Base-by-base conservation (phyloP, 139 green algal species). In the Micromonas commoda region DNA sequence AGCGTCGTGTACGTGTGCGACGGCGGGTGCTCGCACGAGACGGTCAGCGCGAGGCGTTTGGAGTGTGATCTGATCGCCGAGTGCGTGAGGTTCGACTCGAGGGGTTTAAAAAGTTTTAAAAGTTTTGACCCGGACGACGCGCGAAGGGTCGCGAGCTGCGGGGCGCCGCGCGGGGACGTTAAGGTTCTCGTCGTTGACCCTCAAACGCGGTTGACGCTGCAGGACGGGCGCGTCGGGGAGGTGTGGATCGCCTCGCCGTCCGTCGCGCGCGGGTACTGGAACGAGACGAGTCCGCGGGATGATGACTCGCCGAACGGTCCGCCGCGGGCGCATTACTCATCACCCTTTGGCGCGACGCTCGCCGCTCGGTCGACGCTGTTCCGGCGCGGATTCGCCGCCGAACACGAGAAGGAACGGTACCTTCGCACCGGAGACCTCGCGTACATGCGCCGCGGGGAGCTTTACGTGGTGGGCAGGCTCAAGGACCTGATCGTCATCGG, bases 401-500 rank as follows among this genome's bases (percentile, higher is more conserved):
- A 31, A 28, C 38, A 68, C 19, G 28, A 76, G 38, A 28, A 76
- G 53, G 69, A 51, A 13, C 24, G 24, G 26, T 85, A 64, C 38
- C 70, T 85, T n/a, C 71, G 80, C 2, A 85, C 80, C 6, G 80
- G 80, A 26, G 80, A 85, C 63, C 51, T 82, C 29, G 80, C 76
- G 39, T 85, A 77, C 54, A 2, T 82, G 54, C 52, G 65, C 26
- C 19, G 61, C 16, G 70, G 76, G 21, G 39, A 77, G 64, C 52
- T 85, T 63, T 85, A 67, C 74, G 54, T 85, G n/a, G 64, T 31
- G 2, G 76, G 80, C 13, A 64, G 80, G 16, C 28, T 73, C 21
- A 85, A 85, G 51, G 80, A 85, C 63, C 52, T 85, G 24, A 79
- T 85, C 45, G 78, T 85, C 66, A 24, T 82, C 20, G 29, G 53